A percentile compares a stretch with the other conserved stretches of the same genome.
phyloP scores from a whole-genome alignment of 768 basidiomycete genomes.

The Hericium coralloides region DNA sequence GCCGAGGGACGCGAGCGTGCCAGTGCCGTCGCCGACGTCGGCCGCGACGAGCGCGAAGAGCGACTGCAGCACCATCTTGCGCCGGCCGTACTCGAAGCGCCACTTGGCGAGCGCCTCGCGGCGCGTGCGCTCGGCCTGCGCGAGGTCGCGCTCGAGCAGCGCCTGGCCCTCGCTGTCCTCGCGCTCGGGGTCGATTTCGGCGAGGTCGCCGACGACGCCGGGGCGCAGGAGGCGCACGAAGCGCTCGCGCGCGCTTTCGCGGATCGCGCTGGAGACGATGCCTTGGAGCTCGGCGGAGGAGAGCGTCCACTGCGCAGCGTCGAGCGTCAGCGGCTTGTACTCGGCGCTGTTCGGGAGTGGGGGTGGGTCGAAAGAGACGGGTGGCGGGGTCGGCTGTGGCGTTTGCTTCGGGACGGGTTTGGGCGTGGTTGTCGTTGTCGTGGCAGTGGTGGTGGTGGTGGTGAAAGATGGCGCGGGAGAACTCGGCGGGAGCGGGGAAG shows the following conservation, averaged over 20 bases:
- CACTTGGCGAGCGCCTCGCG: not conserved
- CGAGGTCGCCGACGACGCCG: not conserved
- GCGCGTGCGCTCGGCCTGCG: not conserved
- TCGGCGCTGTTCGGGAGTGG: conserved; percentile 5
- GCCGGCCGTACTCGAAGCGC: conserved; percentile 14
- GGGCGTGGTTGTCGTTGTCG: not conserved
- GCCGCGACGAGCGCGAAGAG: conserved; percentile 9
- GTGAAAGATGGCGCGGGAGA: not conserved
- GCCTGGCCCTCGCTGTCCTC: conserved; percentile 6
- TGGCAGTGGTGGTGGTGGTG: not conserved
- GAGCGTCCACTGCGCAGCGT: conserved; percentile 15
- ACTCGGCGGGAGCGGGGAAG: not conserved
- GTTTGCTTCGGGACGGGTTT: not conserved
- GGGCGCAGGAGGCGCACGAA: conserved; percentile 15
- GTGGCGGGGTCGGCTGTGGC: not conserved
- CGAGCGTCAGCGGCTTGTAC: conserved; percentile 12
- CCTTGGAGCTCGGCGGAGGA: conserved; percentile 13
- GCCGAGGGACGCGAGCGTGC: not conserved
- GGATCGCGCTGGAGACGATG: conserved; percentile 14
- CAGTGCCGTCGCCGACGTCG: conserved; percentile 6
- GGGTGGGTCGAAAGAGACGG: conserved; percentile 4
- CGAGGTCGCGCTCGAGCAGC: not conserved
- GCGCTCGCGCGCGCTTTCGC: conserved; percentile 13
- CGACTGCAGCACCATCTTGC: conserved; percentile 8
- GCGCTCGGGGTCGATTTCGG: conserved; percentile 1